Percentiles rank a stretch among this genome's conserved stretches.
Evolutionary conservation across 2,329 filamentous ascomycete genomes (phyloP).

Genomic region (Seiridium unicorne): DNA sequence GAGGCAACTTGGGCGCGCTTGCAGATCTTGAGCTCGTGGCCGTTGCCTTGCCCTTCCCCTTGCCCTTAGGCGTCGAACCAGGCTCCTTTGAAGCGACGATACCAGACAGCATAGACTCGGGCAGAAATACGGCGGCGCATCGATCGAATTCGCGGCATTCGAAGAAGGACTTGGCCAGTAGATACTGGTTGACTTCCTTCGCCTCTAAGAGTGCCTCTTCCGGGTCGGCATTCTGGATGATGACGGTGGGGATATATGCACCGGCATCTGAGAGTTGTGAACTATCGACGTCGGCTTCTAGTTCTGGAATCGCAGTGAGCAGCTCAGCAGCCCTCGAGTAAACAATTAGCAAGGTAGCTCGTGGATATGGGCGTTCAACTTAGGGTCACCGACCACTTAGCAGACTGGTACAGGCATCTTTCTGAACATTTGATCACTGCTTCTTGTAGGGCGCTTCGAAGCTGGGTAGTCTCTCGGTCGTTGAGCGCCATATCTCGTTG

Average conservation of each 20-base stretch:
- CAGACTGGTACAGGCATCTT: constrained; percentile 89
- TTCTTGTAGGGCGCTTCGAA: constrained; percentile 75
- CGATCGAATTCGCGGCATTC: constrained; percentile 95
- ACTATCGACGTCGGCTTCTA: constrained; percentile 27
- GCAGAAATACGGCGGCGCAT: constrained; percentile 84
- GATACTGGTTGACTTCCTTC: constrained; percentile 76
- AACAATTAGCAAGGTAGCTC: constrained; percentile 3
- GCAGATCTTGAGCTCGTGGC: constrained; percentile 18
- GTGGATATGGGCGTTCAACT: no score
- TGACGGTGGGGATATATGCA: constrained; percentile 44
- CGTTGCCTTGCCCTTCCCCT: constrained; percentile 63
- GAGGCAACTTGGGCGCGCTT: constrained; percentile 38
- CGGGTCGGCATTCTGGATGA: constrained; percentile 62
- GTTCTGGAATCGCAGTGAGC: constrained; percentile 74
- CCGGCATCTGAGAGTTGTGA: constrained; percentile 26
- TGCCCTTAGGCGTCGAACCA: constrained; percentile 37
- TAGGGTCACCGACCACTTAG: constrained; percentile 73
- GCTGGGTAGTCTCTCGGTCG: constrained; percentile 57
- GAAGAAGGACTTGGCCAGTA: constrained; percentile 91
- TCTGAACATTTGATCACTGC: constrained; percentile 91
- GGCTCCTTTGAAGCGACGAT: constrained; percentile 52
- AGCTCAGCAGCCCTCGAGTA: constrained; percentile 83
- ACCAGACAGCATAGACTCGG: constrained; percentile 72
- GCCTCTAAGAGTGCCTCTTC: constrained; percentile 75
- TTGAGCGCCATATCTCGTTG: constrained; percentile 48